A percentile compares a stretch with the other conserved stretches of the same genome.
Conservation (phyloP, 495 filamentous ascomycete species). For the Bacidia rubella region DNA sequence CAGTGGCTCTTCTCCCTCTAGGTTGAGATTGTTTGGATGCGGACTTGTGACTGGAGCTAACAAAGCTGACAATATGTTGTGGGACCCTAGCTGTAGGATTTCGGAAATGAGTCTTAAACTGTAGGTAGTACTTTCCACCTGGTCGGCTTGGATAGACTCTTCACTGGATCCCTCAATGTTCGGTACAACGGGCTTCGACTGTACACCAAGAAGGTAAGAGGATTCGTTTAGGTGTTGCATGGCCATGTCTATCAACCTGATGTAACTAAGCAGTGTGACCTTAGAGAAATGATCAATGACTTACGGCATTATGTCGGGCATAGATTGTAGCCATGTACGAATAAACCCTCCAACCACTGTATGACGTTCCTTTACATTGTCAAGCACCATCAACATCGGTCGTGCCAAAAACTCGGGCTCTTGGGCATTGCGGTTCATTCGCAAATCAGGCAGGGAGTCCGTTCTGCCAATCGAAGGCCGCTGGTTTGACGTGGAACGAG, state of each 20-base stretch:
- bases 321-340: slow-evolving; percentile 67
- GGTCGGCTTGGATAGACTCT: too few relatives aligned
- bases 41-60: too few relatives aligned
- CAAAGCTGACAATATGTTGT: too few relatives aligned
- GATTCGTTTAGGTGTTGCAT: slow-evolving; percentile 2
- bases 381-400: slow-evolving; percentile 71
- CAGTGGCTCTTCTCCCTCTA: background rate
- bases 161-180: too few relatives aligned
- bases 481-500: background rate
- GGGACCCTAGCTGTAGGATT: too few relatives aligned
- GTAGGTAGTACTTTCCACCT: too few relatives aligned
- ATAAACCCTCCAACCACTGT: slow-evolving; percentile 63
- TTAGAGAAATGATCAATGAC: slow-evolving; percentile 10
- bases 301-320: slow-evolving; percentile 53
- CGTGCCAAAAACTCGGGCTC: slow-evolving; percentile 54
- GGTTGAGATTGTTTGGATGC: background rate
- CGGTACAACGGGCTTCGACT: too few relatives aligned
- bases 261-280: background rate
- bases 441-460: slow-evolving; percentile 32
- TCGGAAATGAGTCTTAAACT: too few relatives aligned
- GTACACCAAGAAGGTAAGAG: background rate
- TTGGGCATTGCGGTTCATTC: slow-evolving; percentile 21
- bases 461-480: slow-evolving; percentile 18
- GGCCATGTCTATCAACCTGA: slow-evolving; percentile 36
- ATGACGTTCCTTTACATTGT: slow-evolving; percentile 59